Base-by-base conservation (phyloP, 495 filamentous ascomycete genomes). In the Podospora sp. region DNA sequence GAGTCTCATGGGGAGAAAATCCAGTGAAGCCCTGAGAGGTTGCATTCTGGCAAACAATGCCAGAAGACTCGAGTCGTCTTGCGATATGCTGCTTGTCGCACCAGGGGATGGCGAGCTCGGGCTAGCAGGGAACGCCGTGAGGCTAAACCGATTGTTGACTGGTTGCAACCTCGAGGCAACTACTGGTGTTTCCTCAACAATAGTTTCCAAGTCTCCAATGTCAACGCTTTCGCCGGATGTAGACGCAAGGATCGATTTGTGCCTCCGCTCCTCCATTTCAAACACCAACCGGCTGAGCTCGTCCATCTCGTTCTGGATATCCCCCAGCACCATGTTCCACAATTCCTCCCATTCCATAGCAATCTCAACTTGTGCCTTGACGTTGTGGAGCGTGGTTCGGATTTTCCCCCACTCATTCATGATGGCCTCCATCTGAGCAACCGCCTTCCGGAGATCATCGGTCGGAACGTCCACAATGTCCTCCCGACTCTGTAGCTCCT, bases 291-390 rank as follows among this genome's bases (percentile, higher is more conserved):
- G 84, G 74, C 87, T 86, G 14, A 97, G 86, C 9, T 90, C 89
- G 66, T 96, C 92, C 76, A 97, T 86, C 77, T 99, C 95, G 62
- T 89, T 86, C 46, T 92, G 91, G 53, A 99, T 97, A 78, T 98
- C 94, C 40, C 94, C 94, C 20, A 99, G 81, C 21, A 98, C 93
- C 73, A 84, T 92, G 69, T 91, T 91, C 94, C 94, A 97, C 22
- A 99, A 83, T 79, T 98, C 95, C 75, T 97, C 93, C 94, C 94
- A 99, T 71, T 99, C 95, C 92, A 97, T 94, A 8, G 95, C 95
- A 59, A 97, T 84, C 77, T 97, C 95, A 6, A 98, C 94, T 69
- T 97, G 93, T 49, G 86, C 86, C 73, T 97, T 96, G 58, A 97
- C 88, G 35, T 79, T 87, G 68, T 87, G 89, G 49, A 99, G 77